Evolutionary conservation across 2,329 filamentous ascomycete species (phyloP).

Genomic region (Pezicula neosporulosa): DNA sequence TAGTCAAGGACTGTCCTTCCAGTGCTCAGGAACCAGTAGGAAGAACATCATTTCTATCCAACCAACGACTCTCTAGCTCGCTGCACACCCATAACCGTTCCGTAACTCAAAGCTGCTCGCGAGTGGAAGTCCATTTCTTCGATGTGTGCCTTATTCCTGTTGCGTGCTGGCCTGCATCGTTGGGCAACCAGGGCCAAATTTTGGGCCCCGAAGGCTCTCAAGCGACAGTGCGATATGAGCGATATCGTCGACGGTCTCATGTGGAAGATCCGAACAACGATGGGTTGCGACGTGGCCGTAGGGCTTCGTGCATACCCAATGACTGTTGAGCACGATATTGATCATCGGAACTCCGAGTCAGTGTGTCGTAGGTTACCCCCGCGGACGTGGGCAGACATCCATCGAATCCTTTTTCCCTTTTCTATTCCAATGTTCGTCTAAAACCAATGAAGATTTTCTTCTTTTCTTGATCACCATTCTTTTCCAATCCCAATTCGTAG

Average conservation of each 20-base stretch:
- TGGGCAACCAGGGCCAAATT: conserved; percentile 15
- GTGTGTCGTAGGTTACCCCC: conserved; percentile 21
- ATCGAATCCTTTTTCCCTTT: conserved; percentile 6
- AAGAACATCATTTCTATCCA: conserved; percentile 16
- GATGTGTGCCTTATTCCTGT: conserved; percentile 14
- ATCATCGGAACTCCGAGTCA: conserved; percentile 22
- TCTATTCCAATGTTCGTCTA: conserved; percentile 5
- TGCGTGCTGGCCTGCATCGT: conserved; percentile 22
- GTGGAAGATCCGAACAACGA: not conserved
- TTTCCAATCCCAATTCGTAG: conserved; percentile 12
- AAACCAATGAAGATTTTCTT: conserved; percentile 17
- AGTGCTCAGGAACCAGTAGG: conserved; percentile 19
- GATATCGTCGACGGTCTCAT: conserved; percentile 20
- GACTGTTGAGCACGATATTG: conserved; percentile 22
- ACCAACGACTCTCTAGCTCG: conserved; percentile 20
- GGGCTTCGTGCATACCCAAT: conserved; percentile 21
- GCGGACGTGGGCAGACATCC: conserved; percentile 7
- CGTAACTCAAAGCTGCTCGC: conserved; percentile 14
- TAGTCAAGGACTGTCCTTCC: conserved; percentile 3
- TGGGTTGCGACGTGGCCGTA: conserved; percentile 26
- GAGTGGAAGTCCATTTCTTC: conserved; percentile 4
- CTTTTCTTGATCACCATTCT: conserved; percentile 9
- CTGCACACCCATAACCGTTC: conserved; percentile 15
- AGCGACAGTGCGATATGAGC: conserved; percentile 9
- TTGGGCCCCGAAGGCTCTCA: conserved; percentile 15